Evolutionary conservation across 164 flowering plant genomes (phyloP).

Genomic region (Echeveria elegans): DNA sequence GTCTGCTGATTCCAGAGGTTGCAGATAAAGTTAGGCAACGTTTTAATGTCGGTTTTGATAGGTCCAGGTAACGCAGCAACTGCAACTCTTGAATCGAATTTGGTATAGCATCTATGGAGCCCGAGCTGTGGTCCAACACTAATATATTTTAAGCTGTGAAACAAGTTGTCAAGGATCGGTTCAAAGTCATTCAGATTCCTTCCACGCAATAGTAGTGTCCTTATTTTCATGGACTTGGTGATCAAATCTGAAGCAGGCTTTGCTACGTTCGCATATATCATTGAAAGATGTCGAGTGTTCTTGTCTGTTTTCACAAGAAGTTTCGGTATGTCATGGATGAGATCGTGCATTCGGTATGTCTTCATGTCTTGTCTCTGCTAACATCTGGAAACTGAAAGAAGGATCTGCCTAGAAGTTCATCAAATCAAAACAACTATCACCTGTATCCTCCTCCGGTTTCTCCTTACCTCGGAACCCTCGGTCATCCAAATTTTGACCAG

Average conservation of each 20-base stretch:
- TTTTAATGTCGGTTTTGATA: slow-evolving; percentile 12
- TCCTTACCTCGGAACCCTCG: slow-evolving; percentile 9
- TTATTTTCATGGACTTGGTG: slow-evolving; percentile 8
- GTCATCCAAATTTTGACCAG: slow-evolving; percentile 18
- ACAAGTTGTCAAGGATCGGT: background rate
- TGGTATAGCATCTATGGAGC: slow-evolving; percentile 8
- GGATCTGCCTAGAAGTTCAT: slow-evolving; percentile 13
- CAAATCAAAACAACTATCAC: slow-evolving; percentile 18
- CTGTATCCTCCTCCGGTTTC: slow-evolving; percentile 15
- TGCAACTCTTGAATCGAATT: slow-evolving; percentile 11
- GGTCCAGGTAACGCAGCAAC: slow-evolving; percentile 14
- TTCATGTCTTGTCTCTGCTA: background rate
- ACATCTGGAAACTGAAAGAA: slow-evolving; percentile 16
- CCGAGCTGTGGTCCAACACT: slow-evolving; percentile 13
- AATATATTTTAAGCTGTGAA: slow-evolving; percentile 6
- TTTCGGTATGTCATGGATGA: slow-evolving; percentile 18
- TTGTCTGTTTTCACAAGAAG: background rate
- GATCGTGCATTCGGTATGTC: slow-evolving; percentile 23
- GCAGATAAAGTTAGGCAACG: slow-evolving; percentile 16
- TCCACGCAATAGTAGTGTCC: slow-evolving; percentile 8
- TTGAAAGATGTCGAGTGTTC: slow-evolving; percentile 17
- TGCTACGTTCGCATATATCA: slow-evolving; percentile 10
- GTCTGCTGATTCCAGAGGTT: slow-evolving; percentile 12
- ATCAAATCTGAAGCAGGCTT: slow-evolving; percentile 3
- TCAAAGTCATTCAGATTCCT: slow-evolving; percentile 2